Evolutionary conservation across 164 flowering plant species (phyloP), one percentile per base, ranked within the genome.

Genomic region (Stephania yunnanensis): DNA sequence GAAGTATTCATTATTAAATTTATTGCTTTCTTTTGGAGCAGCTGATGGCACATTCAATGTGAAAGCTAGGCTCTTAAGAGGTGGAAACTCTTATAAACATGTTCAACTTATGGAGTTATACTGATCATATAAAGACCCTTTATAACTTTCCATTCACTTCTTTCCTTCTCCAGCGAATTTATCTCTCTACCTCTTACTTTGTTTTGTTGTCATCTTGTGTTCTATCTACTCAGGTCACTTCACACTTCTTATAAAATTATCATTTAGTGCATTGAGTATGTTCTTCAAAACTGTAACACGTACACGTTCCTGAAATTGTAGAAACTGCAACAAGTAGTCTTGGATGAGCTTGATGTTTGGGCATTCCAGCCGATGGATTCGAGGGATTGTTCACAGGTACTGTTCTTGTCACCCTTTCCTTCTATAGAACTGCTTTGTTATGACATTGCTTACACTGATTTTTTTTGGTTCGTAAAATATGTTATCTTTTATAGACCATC

Each of bases 301-400:
- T 20, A 17, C 71, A 11, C 15, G 20, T 36, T 42, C 9, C 20
- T 76, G 78, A 72, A 76, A 22, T 48, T 88, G 82, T 80, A 95
- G 99, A 84, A 80, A 72, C 71, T 96, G 76, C 86, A 87, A 83
- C 86, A 87, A 78, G 87, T 96, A 86, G 97, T 96, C 74, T 78
- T 89, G 84, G 85, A 88, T 75, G 88, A 83, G 75, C 86, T 74
- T 44, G 98, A 92, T 80, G 85, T 89, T 70, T 75, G 81, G 17
- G 84, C 94, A 12, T 92, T 96, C 81, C 91, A 86, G 20, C 90
- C 93, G 19, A 94, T 96, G 98, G 92, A 85, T 78, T 70, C 88
- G 36, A 85, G 89, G 11, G 98, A 92, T 81, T 94, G 97, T 87
- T 82, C 94, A 31, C 99, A 94, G 98, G 99, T 95, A 79, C 72